phyloP scores from a whole-genome alignment of 805 yeast genomes.

The Tetrapisispora arboricola region DNA sequence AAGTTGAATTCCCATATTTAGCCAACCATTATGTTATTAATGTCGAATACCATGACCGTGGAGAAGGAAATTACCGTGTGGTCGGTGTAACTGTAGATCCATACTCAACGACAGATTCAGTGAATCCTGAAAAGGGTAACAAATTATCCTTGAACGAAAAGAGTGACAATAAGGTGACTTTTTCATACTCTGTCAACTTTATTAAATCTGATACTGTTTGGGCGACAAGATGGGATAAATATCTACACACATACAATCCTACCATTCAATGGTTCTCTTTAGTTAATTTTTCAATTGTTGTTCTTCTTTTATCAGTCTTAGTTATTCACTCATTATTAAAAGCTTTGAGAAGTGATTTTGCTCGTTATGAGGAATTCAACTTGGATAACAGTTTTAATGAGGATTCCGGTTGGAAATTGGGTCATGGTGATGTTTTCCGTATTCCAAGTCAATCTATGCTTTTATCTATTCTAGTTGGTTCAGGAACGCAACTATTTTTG shows the following conservation, averaged over 20 bases:
- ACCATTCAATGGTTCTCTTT: constrained; percentile 94
- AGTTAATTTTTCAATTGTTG: constrained; percentile 75
- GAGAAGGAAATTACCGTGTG: constrained; percentile 61
- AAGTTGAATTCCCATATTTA: constrained; percentile 42
- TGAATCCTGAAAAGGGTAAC: constrained; percentile 3
- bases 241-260: constrained; percentile 83
- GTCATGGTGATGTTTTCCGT: constrained; percentile 92
- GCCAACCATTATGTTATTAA: constrained; percentile 72
- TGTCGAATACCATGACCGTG: constrained; percentile 75
- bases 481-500: constrained; percentile 74
- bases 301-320: constrained; percentile 61
- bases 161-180: constrained; percentile 49
- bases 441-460: constrained; percentile 62
- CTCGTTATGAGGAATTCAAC: constrained; percentile 80
- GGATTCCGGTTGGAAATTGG: constrained; percentile 94
- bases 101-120: constrained; percentile 23
- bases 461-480: constrained; percentile 73
- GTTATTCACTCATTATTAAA: constrained; percentile 70
- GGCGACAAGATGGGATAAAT: constrained; percentile 99
- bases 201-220: constrained; percentile 62
- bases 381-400: constrained; percentile 80
- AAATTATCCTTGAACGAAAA: constrained; percentile 43
- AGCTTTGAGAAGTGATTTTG: constrained; percentile 76
- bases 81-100: constrained; percentile 85
- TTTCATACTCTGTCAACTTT: constrained; percentile 79